Evolutionary conservation across 78 protist genomes (phyloP).

Genomic region (Dictyostelium capitatum): DNA sequence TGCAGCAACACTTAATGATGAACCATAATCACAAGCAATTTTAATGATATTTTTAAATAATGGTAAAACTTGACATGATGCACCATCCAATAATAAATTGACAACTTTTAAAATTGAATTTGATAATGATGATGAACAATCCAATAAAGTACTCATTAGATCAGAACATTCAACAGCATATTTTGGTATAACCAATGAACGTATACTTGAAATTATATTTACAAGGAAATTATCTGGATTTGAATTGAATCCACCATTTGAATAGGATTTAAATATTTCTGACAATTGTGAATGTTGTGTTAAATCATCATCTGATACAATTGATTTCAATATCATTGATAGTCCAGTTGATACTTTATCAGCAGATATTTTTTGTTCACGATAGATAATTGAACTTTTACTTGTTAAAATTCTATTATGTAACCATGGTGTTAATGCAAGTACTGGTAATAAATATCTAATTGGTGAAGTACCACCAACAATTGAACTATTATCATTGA

Average conservation of each 20-base stretch:
- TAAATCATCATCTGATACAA: background rate
- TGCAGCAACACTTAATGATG: slow-evolving; percentile 45
- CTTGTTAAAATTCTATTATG: slow-evolving; percentile 63
- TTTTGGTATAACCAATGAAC: slow-evolving; percentile 36
- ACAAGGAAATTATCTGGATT: slow-evolving; percentile 62
- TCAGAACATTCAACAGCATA: slow-evolving; percentile 56
- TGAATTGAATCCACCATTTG: slow-evolving; percentile 50
- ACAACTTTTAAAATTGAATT: slow-evolving; percentile 41
- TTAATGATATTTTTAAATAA: slow-evolving; percentile 62
- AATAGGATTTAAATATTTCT: slow-evolving; percentile 23
- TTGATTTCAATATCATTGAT: background rate
- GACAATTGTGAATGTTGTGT: background rate
- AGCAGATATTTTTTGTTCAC: slow-evolving; percentile 39
- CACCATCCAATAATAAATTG: slow-evolving; percentile 33
- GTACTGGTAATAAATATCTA: slow-evolving; percentile 43
- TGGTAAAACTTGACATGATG: slow-evolving; percentile 40
- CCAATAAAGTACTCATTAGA: slow-evolving; percentile 46
- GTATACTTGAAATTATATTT: background rate
- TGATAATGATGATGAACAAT: slow-evolving; percentile 16
- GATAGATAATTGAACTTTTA: slow-evolving; percentile 62
- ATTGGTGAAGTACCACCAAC: slow-evolving; percentile 36
- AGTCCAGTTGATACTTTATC: slow-evolving; percentile 29
- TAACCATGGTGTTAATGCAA: slow-evolving; percentile 55
- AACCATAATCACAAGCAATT: slow-evolving; percentile 59
- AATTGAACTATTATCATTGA: too few species aligned